Base-by-base conservation (phyloP, 805 yeast species). In the Starmerella vaccinii region DNA sequence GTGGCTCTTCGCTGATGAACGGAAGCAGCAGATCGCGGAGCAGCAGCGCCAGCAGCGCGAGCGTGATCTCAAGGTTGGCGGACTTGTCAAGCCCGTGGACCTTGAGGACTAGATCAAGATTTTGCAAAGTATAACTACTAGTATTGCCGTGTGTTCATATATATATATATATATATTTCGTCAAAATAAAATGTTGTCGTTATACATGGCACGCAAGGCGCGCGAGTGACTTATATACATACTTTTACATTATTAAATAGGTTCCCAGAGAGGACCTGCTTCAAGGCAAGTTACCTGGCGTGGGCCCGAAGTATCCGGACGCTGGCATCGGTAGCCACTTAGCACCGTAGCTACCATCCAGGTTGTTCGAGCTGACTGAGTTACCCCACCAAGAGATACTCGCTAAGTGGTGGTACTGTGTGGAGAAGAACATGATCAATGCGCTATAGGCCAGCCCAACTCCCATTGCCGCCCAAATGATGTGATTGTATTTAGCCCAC, bases 1-100 rank as follows among this genome's bases (percentile, higher is more conserved):
- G 65, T 92, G 92, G 65, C 73, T 90, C 65, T 90, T 82, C 68
- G 95, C 94, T 10, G 97, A 92, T 63, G 98, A 90, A 64, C 84
- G 81, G 64, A 95, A 87, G 66, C 72, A 72, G 46, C 95, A 86
- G 65, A 66, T 78, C 53, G 67, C 73, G 55, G 95, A 85, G 66
- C 81, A 80, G 64, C 76, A 73, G 57, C 77, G 75, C 64, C 65
- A 75, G 53, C 90, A 85, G 60, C 82, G 81, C 63, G 90, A 86
- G 67, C 80, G 77, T 60, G 96, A 95, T 47, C 72, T 83, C 59
- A 80, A 78, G 69, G 84, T 90, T 59, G 97, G 97, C 61, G 98
- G 98, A 46, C 75, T 90, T 65, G 72, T 92, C 63, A 90, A 88
- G 67, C 98, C 98, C 27, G 80, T 94, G 21, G 98, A 90, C 61